Base-by-base conservation (phyloP, 345 rosid genomes). In the Eucalyptus marginata region DNA sequence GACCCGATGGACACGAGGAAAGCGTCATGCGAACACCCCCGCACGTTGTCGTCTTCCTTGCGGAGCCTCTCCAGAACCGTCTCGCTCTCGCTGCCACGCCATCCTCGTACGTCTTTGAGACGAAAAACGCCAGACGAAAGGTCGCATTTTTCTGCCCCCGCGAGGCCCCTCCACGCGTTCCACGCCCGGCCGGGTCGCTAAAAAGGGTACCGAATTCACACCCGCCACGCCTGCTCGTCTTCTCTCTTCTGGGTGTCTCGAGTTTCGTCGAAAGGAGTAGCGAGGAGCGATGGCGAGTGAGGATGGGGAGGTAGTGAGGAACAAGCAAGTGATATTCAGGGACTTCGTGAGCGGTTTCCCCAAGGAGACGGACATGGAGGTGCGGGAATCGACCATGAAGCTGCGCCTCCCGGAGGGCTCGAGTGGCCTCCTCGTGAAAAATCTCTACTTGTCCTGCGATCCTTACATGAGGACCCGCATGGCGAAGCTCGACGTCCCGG, bases 311-410 rank as follows among this genome's bases (percentile, higher is more conserved):
- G 50, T 10, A 87, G 27, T 56, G 62, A 92, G 88, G 88, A 94
- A 94, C 94, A 94, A 92, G 90, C 94, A 92, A 81, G 93, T 94
- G 59, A 50, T 89, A 11, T 49, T 94, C 76, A 92, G 76, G 90
- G 86, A 92, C 86, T 92, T 91, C 86, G 91, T 93, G 17, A 51
- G 85, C 58, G 95, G 95, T n/a, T 90, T 93, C 59, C 96, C 94
- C 4, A 93, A 87, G 80, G 94, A 93, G 84, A 87, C 95, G 13
- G 93, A 93, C 91, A 68, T 94, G 91, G 29, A 80, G 76, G 76
- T 64, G 36, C 40, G 76, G 18, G 76, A 64, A 64, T 64, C 76
- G 36, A n/a, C 76, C 76, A n/a, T 1, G 76, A 29, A 64, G 76
- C 10, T 64, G 76, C 76, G 76, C 9, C 76, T 64, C 20, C 40